These are phyloP conservation scores for Aspergillus flavus DNA, from an alignment of 2,329 filamentous ascomycete species.

Conservation along the genomic window DNA sequence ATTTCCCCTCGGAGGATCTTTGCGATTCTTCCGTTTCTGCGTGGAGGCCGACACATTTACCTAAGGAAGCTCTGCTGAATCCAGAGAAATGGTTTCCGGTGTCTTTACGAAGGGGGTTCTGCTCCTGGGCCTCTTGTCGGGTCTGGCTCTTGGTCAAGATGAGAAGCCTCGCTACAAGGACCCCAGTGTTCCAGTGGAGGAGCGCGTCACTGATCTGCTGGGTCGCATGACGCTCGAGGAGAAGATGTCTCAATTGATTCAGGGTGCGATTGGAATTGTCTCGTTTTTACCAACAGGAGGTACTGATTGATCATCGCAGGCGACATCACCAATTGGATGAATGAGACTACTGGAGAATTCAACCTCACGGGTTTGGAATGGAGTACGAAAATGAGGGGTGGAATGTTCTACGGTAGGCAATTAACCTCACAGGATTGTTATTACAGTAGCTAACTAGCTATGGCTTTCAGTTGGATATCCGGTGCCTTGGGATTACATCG, in stretches of 20 bases:
- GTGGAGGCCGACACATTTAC: background rate
- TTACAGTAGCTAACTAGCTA: background rate
- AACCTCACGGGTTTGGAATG: conserved; percentile 68
- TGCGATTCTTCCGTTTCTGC: background rate
- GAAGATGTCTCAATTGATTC: conserved; percentile 70
- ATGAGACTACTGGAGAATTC: conserved; percentile 66
- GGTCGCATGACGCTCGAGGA: conserved; percentile 74
- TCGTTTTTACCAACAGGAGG: background rate
- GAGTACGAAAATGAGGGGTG: conserved; percentile 68
- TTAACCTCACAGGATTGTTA: background rate
- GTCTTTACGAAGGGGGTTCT: conserved; percentile 27
- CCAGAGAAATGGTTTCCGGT: conserved; percentile 16
- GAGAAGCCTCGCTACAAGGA: conserved; percentile 60
- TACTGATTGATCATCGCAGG: conserved; percentile 37
- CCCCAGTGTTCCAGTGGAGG: conserved; percentile 62
- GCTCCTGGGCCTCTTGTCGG: conserved; percentile 29
- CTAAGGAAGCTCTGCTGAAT: background rate
- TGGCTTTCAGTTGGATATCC: conserved; percentile 61
- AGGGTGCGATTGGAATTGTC: conserved; percentile 43
- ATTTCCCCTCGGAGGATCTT: background rate
- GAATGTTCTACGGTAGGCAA: conserved; percentile 61
- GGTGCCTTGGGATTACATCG: conserved; percentile 64
- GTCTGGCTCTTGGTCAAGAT: conserved; percentile 20
- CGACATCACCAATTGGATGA: conserved; percentile 73
- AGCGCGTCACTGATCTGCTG: conserved; percentile 67